Percentiles rank a stretch among this genome's conserved stretches.
These are phyloP conservation scores for Haemoproteus tartakovskyi DNA, from an alignment of 169 alveolate genomes.

Conservation along the genomic window DNA sequence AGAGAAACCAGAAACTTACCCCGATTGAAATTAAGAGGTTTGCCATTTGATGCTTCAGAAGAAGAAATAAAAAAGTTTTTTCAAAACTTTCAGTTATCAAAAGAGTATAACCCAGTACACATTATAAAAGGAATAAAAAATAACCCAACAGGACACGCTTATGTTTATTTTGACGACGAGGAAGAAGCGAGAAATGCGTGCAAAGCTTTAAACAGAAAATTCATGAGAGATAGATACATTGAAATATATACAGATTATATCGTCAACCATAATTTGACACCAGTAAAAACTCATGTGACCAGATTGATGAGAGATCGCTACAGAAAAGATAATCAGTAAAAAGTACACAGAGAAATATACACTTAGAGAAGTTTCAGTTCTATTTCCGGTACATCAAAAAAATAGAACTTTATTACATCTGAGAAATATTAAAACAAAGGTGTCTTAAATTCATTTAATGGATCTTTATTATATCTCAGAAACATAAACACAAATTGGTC, in stretches of 20 bases:
- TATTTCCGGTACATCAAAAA: neutral
- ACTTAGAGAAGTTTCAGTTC: neutral
- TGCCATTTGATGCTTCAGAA: slow-evolving; percentile 45
- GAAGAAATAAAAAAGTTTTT: slow-evolving; percentile 56
- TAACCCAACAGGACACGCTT: slow-evolving; percentile 59
- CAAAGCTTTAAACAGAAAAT: slow-evolving; percentile 29
- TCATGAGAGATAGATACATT: slow-evolving; percentile 28
- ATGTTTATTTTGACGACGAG: slow-evolving; percentile 55
- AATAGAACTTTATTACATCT: too few species aligned
- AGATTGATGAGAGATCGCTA: slow-evolving; percentile 60
- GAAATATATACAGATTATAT: slow-evolving; percentile 55
- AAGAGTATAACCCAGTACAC: slow-evolving; percentile 13
- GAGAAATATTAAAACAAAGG: too few species aligned
- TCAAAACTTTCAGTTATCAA: slow-evolving; percentile 23
- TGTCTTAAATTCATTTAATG: too few species aligned
- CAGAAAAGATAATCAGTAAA: slow-evolving; percentile 50
- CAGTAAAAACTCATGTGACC: slow-evolving; percentile 39
- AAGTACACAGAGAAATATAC: neutral
- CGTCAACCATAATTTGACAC: slow-evolving; percentile 40
- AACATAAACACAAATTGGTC: too few species aligned
- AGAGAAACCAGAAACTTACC: too few species aligned
- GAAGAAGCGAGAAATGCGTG: slow-evolving; percentile 65
- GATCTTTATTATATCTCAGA: too few species aligned
- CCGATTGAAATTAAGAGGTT: slow-evolving; percentile 39
- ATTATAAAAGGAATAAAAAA: slow-evolving; percentile 34